Percentiles rank a stretch among this genome's conserved stretches.
Conservation (phyloP, 2,329 filamentous ascomycete species). For the Pezicula carpinea region DNA sequence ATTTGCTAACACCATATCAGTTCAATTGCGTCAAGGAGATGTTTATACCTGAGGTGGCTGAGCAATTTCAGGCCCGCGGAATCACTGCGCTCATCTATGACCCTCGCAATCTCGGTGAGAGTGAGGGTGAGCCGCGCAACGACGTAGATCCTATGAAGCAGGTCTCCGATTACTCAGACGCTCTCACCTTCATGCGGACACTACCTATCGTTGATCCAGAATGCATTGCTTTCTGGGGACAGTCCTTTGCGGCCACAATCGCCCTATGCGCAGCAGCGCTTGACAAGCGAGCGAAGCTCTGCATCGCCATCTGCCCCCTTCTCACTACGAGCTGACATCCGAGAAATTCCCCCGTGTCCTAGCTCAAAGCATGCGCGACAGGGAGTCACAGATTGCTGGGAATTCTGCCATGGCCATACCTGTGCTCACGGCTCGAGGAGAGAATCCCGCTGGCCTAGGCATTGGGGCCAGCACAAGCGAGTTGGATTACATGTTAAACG, state of each 20-base stretch:
- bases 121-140: slow-evolving; percentile 27
- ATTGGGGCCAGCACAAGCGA: slow-evolving; percentile 1
- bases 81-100: slow-evolving; percentile 33
- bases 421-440: not conserved
- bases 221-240: slow-evolving; percentile 33
- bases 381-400: slow-evolving; percentile 1
- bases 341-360: not conserved
- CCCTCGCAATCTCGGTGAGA: slow-evolving; percentile 28
- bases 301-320: slow-evolving; percentile 23
- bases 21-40: slow-evolving; percentile 17
- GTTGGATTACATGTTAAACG: not conserved
- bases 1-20: not conserved
- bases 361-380: slow-evolving; percentile 1
- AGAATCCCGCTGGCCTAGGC: not conserved
- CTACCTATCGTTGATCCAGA: slow-evolving; percentile 26
- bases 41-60: slow-evolving; percentile 7
- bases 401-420: slow-evolving; percentile 1
- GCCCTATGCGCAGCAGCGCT: slow-evolving; percentile 32
- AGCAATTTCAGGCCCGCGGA: slow-evolving; percentile 17
- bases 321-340: not conserved
- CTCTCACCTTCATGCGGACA: slow-evolving; percentile 30
- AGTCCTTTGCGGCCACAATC: slow-evolving; percentile 32
- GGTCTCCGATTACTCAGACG: slow-evolving; percentile 31
- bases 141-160: slow-evolving; percentile 29
- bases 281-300: slow-evolving; percentile 33